Evolutionary conservation across 805 yeast genomes (phyloP), one percentile per base, ranked within the genome.

Genomic region (Metschnikowia orientalis): DNA sequence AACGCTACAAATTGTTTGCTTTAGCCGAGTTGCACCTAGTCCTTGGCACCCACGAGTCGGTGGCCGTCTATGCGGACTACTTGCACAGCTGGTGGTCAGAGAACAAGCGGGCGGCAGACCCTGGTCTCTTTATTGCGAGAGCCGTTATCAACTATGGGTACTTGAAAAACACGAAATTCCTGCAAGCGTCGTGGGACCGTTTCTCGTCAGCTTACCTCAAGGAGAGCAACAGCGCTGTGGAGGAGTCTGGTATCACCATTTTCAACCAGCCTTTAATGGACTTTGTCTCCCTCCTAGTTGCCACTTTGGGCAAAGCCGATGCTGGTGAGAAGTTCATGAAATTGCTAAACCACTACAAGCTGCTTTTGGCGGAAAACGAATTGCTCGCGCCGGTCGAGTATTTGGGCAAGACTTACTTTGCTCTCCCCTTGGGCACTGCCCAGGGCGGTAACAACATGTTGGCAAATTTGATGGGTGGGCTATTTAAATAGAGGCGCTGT

Each of bases 1-100:
- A 51, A 34, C 43, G 56, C 13, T 28, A 28, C 34, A 75, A 71
- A 30, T 49, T 70, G 36, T 71, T 70, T 21, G 70, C 76, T 35
- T 79, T 77, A 35, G 84, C 89, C n/a, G 94, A 84, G 57, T 69
- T 75, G 48, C 83, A 81, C 50, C 64, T 84, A 42, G 61, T 84
- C 9, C 61, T 79, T 42, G 94, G 95, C 1, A 78, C 81, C 5
- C 58, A 63, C 31, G 78, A 73, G 34, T 69, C 74, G 2, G 47
- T 66, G 22, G 61, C 67, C 2, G 37, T 43, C 6, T 67, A 67
- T 35, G 54, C 57, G 1, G 63, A 69, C 34, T 73, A 75, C 49
- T 63, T 77, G 48, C 65, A 57, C 31, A 59, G 65, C 6, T 67
- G 77, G 59, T 61, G 50, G 28, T 51, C 56, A 14, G 27, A 32